Percentiles rank a stretch among this genome's conserved stretches.
Evolutionary conservation across 179 eudicot species (phyloP).

Genomic region (Beta corolliflora): DNA sequence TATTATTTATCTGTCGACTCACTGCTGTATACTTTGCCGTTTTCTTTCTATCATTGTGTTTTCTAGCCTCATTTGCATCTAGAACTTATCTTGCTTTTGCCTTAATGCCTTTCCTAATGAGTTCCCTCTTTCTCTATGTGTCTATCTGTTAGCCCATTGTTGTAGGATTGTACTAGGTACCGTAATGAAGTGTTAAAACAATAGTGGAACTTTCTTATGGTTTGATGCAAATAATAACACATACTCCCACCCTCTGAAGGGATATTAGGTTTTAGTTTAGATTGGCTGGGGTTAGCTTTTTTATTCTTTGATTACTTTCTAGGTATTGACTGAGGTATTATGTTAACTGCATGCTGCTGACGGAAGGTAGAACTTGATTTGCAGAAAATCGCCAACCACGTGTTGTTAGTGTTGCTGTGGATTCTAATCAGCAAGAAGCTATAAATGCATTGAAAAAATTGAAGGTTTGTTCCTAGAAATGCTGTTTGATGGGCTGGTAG

Average conservation of each 20-base stretch:
- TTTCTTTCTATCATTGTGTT: background rate
- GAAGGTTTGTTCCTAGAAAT: slow-evolving; percentile 61
- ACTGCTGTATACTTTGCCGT: background rate
- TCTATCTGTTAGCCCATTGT: background rate
- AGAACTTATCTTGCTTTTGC: background rate
- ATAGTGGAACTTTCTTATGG: background rate
- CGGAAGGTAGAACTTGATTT: slow-evolving; percentile 4
- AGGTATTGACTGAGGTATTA: background rate
- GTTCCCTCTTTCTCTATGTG: background rate
- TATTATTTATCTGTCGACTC: background rate
- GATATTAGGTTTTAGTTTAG: background rate
- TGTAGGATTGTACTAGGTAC: background rate
- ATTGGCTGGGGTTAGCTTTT: background rate
- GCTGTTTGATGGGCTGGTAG: slow-evolving; percentile 11
- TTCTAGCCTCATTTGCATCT: background rate
- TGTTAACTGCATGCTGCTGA: background rate
- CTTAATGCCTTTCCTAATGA: background rate
- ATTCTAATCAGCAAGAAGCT: slow-evolving; percentile 81
- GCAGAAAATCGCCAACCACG: slow-evolving; percentile 46
- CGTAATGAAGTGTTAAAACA: background rate
- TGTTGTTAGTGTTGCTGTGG: slow-evolving; percentile 55
- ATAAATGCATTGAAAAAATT: slow-evolving; percentile 58
- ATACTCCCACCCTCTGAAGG: background rate
- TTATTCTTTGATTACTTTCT: background rate
- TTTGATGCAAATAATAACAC: background rate